phyloP scores from a whole-genome alignment of 2,329 filamentous ascomycete species.

The Aschersonia sp. region DNA sequence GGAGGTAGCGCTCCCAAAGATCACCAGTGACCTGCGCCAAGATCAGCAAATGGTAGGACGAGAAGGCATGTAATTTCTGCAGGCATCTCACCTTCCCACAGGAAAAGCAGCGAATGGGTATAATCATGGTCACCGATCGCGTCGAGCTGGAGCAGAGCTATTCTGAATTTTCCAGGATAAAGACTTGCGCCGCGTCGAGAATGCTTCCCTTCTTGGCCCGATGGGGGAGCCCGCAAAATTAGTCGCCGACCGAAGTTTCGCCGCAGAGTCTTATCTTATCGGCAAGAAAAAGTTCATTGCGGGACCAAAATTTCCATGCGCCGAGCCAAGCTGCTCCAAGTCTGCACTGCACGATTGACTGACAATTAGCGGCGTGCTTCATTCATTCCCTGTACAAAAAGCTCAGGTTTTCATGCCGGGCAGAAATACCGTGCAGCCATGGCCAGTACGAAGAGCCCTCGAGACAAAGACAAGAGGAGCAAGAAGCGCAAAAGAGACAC shows the following conservation, averaged over 20 bases:
- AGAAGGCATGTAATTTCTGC: not conserved
- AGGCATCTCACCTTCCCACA: slow-evolving; percentile 71
- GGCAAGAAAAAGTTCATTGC: slow-evolving; percentile 25
- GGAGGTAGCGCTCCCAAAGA: slow-evolving; percentile 91
- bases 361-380: not conserved
- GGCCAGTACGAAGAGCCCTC: slow-evolving; percentile 18
- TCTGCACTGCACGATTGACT: too few species aligned
- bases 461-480: slow-evolving; percentile 19
- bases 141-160: not conserved
- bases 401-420: slow-evolving; percentile 5
- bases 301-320: slow-evolving; percentile 23
- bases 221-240: too few species aligned
- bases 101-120: slow-evolving; percentile 95
- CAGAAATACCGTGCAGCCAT: slow-evolving; percentile 11
- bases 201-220: too few species aligned
- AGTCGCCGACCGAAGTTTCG: slow-evolving; percentile 12
- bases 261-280: slow-evolving; percentile 25
- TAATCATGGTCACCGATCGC: slow-evolving; percentile 62
- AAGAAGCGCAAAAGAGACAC: slow-evolving; percentile 34
- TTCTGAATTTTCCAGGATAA: not conserved
- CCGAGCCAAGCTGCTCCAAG: not conserved
- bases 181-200: too few species aligned
- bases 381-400: not conserved
- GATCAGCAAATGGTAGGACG: slow-evolving; percentile 13
- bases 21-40: slow-evolving; percentile 72